These are phyloP conservation scores for Aristolochia fimbriata DNA, from an alignment of 164 flowering plant species.

Conservation along the genomic window DNA sequence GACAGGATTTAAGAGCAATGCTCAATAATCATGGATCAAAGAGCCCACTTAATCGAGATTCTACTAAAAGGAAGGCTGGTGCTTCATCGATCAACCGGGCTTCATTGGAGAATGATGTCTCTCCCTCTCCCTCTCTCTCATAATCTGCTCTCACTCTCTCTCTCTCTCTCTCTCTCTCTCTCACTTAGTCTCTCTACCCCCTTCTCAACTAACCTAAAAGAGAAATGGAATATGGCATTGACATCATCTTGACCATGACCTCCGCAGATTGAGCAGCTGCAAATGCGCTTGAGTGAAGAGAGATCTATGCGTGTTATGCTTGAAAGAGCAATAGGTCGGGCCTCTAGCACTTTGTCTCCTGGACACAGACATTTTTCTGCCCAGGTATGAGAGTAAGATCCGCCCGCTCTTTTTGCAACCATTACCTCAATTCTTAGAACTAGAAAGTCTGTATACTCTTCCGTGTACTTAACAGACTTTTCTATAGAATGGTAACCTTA, in stretches of 20 bases:
- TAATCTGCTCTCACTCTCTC: background rate
- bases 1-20: constrained; percentile 30
- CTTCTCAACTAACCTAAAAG: background rate
- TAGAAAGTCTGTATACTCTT: no score
- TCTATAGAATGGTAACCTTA: background rate
- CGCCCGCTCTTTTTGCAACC: background rate
- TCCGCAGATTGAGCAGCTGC: constrained; percentile 70
- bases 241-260: background rate
- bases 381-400: constrained; percentile 30
- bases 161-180: background rate
- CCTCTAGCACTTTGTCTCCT: constrained; percentile 81
- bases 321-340: constrained; percentile 83
- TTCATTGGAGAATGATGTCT: constrained; percentile 76
- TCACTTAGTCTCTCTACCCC: no score
- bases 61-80: constrained; percentile 14
- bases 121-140: background rate
- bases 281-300: constrained; percentile 63
- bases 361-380: constrained; percentile 82
- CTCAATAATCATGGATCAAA: constrained; percentile 17
- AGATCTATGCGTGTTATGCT: constrained; percentile 66
- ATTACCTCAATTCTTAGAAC: background rate
- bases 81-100: constrained; percentile 37
- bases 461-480: no score
- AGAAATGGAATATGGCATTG: no score
- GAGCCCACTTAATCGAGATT: constrained; percentile 29